These are phyloP conservation scores for Tetrapisispora nanseiensis DNA, from an alignment of 805 yeast species.

Conservation along the genomic window DNA sequence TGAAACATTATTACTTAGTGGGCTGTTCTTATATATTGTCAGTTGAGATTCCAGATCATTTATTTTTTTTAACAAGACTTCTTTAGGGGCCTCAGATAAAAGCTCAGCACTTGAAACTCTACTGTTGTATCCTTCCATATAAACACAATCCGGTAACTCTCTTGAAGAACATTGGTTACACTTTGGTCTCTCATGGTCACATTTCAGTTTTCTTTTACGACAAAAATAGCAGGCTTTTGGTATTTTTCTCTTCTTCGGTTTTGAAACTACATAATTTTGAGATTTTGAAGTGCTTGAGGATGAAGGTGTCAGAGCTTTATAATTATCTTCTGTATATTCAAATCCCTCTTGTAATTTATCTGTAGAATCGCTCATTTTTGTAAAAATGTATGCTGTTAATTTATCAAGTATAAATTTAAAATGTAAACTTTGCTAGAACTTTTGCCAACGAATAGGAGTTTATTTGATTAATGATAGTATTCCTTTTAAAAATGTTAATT, in stretches of 20 bases:
- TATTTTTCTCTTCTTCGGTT: conserved; percentile 14
- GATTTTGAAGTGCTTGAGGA: neutral
- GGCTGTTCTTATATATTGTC: neutral
- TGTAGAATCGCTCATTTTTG: neutral
- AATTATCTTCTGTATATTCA: neutral
- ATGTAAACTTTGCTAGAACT: too few species aligned
- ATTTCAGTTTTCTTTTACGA: conserved; percentile 53
- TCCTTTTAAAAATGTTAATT: too few species aligned
- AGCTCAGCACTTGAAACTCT: conserved; percentile 12
- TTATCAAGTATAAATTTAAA: too few species aligned
- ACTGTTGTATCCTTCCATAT: conserved; percentile 16
- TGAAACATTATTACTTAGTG: neutral
- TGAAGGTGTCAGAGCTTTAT: neutral
- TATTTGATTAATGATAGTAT: too few species aligned
- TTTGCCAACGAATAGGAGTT: too few species aligned
- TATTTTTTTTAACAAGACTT: conserved; percentile 15
- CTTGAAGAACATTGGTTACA: conserved; percentile 35
- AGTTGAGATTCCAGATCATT: conserved; percentile 13
- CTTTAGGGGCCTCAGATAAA: conserved; percentile 17
- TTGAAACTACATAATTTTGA: neutral
- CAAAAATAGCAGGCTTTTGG: conserved; percentile 44
- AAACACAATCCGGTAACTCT: conserved; percentile 21
- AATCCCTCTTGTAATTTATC: too few species aligned
- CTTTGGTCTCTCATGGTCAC: conserved; percentile 42
- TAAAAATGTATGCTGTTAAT: neutral